These are phyloP conservation scores for Saccharomyces pastorianus DNA, from an alignment of 1,139 yeast species.

Conservation along the genomic window DNA sequence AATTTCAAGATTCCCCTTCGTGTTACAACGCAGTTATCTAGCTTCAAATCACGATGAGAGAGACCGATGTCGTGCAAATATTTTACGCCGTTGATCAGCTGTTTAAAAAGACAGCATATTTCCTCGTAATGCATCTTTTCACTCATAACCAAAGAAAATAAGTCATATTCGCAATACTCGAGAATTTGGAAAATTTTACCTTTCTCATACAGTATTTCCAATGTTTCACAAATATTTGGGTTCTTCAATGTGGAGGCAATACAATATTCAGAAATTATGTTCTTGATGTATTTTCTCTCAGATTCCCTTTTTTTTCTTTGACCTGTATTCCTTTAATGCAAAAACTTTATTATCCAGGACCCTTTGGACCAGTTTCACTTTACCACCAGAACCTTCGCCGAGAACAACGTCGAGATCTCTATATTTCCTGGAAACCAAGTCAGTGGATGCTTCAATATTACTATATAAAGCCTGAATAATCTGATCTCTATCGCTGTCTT, in stretches of 20 bases:
- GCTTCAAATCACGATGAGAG: conserved; percentile 86
- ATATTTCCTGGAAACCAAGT: conserved; percentile 45
- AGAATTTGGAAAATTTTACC: conserved; percentile 81
- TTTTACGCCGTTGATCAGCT: conserved; percentile 67
- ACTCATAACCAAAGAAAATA: conserved; percentile 91
- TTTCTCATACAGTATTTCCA: conserved; percentile 53
- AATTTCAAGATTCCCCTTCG: conserved; percentile 75
- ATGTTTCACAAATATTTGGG: conserved; percentile 82
- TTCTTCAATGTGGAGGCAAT: conserved; percentile 91
- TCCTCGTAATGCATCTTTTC: conserved; percentile 76
- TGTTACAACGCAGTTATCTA: conserved; percentile 86
- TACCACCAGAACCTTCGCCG: conserved; percentile 95
- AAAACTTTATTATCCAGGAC: conserved; percentile 69
- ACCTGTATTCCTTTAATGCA: conserved; percentile 89
- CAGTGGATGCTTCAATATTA: conserved; percentile 17
- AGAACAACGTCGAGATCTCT: conserved; percentile 77
- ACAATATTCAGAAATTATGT: conserved; percentile 90
- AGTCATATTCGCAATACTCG: conserved; percentile 93
- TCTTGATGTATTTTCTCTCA: conserved; percentile 76
- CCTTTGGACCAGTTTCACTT: conserved; percentile 71
- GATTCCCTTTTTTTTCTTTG: conserved; percentile 70
- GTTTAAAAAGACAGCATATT: conserved; percentile 79
- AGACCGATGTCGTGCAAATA: conserved; percentile 79
- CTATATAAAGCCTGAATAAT: background rate
- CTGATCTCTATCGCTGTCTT: background rate